Percentiles rank a stretch among this genome's conserved stretches.
Evolutionary conservation across 768 basidiomycete genomes (phyloP).

Genomic region (Tricholoma saponaceum): DNA sequence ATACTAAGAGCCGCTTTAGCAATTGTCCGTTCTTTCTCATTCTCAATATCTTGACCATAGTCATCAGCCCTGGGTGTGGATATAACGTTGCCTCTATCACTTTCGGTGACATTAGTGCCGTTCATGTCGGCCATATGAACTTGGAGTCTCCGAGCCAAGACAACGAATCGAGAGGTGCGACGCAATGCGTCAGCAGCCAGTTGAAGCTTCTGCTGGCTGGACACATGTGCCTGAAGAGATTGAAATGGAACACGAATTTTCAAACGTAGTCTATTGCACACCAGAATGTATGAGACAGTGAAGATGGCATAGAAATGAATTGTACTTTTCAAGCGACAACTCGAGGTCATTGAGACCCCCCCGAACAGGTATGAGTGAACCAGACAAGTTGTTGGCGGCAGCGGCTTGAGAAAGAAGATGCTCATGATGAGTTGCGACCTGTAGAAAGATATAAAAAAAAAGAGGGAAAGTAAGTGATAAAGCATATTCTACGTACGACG

Average conservation of each 20-base stretch:
- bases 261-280: conserved; percentile 56
- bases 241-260: conserved; percentile 88
- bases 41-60: conserved; percentile 46
- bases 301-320: conserved; percentile 16
- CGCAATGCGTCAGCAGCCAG: conserved; percentile 83
- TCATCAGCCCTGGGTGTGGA: conserved; percentile 9
- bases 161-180: conserved; percentile 79
- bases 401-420: conserved; percentile 80
- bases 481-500: conserved; percentile 48
- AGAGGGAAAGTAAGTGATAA: neutral
- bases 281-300: conserved; percentile 18
- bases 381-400: conserved; percentile 64
- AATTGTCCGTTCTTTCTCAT: conserved; percentile 82
- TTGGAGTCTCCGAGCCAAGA: conserved; percentile 79
- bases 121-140: conserved; percentile 78
- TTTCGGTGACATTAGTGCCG: conserved; percentile 17
- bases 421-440: conserved; percentile 85
- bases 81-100: conserved; percentile 9
- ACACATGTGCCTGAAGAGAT: conserved; percentile 65
- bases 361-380: conserved; percentile 63
- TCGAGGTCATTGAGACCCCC: conserved; percentile 73
- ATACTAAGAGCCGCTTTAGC: conserved; percentile 94
- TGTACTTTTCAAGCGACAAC: conserved; percentile 74
- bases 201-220: conserved; percentile 72
- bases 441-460: conserved; percentile 6